Conservation (phyloP, 1,284 basidiomycete genomes). For the Austropuccinia psidii region DNA sequence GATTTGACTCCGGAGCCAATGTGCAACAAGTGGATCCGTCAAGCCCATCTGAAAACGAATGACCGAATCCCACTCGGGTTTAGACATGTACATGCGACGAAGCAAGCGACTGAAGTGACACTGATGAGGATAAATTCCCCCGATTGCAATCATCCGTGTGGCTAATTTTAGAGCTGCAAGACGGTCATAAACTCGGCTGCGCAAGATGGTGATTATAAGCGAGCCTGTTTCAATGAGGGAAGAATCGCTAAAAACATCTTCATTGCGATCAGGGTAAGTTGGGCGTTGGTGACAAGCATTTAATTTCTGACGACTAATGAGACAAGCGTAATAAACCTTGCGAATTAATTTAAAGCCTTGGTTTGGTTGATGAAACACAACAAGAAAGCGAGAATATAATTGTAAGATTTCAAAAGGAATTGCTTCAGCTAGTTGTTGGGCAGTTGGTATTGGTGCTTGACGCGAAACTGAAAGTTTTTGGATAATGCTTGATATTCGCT, state of each 20-base stretch:
- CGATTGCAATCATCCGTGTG: slow-evolving; percentile 31
- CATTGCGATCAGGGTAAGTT: background rate
- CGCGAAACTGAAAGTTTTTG: background rate
- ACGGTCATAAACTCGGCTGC: slow-evolving; percentile 23
- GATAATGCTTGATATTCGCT: slow-evolving; percentile 17
- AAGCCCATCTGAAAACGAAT: background rate
- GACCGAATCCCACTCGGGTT: slow-evolving; percentile 31
- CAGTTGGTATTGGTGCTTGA: slow-evolving; percentile 13
- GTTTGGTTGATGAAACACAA: slow-evolving; percentile 22
- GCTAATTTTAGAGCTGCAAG: slow-evolving; percentile 26
- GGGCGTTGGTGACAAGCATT: background rate
- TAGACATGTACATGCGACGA: slow-evolving; percentile 31
- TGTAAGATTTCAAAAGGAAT: slow-evolving; percentile 23
- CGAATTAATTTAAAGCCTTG: slow-evolving; percentile 30
- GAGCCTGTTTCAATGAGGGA: slow-evolving; percentile 18
- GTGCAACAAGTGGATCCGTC: background rate
- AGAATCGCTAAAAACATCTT: too few relatives aligned
- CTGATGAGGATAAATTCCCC: slow-evolving; percentile 24
- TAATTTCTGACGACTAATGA: background rate
- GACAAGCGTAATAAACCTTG: slow-evolving; percentile 33
- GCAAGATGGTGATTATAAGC: slow-evolving; percentile 28
- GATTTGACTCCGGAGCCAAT: slow-evolving; percentile 13
- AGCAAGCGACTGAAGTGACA: background rate
- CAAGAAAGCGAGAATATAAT: slow-evolving; percentile 21
- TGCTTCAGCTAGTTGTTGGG: slow-evolving; percentile 12